Percentiles rank a stretch among this genome's conserved stretches.
These are phyloP conservation scores for Blakeslea trispora DNA, from an alignment of 371 early-diverging fungal species.

Conservation along the genomic window DNA sequence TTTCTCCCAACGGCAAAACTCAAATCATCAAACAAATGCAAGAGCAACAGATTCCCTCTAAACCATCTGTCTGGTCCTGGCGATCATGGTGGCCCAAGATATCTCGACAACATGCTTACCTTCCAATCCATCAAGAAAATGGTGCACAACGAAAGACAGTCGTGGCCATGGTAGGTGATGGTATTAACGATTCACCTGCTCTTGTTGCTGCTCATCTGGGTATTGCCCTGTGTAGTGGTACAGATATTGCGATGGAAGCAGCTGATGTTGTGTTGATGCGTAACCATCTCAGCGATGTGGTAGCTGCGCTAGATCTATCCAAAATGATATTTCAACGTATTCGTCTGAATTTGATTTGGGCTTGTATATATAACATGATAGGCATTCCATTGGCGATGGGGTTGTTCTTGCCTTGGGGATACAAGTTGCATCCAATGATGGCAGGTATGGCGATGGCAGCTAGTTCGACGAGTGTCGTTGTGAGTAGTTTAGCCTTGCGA, in stretches of 20 bases:
- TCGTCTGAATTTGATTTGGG: constrained; percentile 86
- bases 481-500: constrained; percentile 81
- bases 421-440: constrained; percentile 86
- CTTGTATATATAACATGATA: constrained; percentile 84
- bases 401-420: constrained; percentile 80
- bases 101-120: too few relatives aligned
- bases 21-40: constrained; percentile 67
- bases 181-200: constrained; percentile 98
- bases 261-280: constrained; percentile 88
- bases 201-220: constrained; percentile 94
- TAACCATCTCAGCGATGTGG: constrained; percentile 81
- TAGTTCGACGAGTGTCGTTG: constrained; percentile 90
- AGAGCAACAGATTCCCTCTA: too few relatives aligned
- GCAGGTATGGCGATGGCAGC: constrained; percentile 95
- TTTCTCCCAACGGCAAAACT: constrained; percentile 89
- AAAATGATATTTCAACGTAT: constrained; percentile 84
- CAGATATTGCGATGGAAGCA: constrained; percentile 95
- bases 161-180: constrained; percentile 98
- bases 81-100: too few relatives aligned
- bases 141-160: too few relatives aligned
- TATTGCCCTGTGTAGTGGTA: constrained; percentile 90
- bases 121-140: too few relatives aligned
- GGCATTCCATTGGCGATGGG: constrained; percentile 97
- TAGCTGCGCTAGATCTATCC: constrained; percentile 83
- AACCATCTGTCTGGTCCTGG: constrained; percentile 61